phyloP scores from a whole-genome alignment of 2,329 filamentous ascomycete species.

The Monilinia fructigena region DNA sequence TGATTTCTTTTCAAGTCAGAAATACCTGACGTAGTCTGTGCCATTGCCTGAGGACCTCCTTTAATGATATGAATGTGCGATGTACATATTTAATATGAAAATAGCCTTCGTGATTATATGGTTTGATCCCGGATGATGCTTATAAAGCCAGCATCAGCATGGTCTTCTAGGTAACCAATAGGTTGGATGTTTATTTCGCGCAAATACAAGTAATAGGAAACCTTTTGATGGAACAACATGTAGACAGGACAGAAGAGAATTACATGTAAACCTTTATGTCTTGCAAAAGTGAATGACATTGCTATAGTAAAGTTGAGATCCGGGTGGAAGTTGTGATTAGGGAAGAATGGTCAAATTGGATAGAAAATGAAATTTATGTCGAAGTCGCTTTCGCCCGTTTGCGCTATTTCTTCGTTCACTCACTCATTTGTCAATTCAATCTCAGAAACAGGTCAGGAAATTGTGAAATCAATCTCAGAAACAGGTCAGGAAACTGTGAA shows the following conservation, averaged over 20 bases:
- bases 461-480: not conserved
- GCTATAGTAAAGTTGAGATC: not conserved
- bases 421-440: not conserved
- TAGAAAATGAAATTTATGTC: not conserved
- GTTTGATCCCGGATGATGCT: not conserved
- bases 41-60: not conserved
- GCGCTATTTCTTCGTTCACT: too few relatives aligned
- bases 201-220: not conserved
- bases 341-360: not conserved
- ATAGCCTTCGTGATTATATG: not conserved
- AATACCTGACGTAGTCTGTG: not conserved
- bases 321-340: not conserved
- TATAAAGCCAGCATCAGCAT: not conserved
- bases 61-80: not conserved
- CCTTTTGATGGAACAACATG: not conserved
- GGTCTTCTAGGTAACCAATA: not conserved
- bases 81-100: not conserved
- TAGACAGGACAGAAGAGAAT: not conserved
- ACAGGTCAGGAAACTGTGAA: not conserved
- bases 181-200: not conserved
- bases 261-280: too few relatives aligned
- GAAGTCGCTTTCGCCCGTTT: not conserved
- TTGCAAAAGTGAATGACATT: not conserved
- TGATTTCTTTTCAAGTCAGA: not conserved
- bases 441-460: not conserved